Evolutionary conservation across 805 yeast genomes (phyloP).

Genomic region (Crinitomyces ghanaensis): DNA sequence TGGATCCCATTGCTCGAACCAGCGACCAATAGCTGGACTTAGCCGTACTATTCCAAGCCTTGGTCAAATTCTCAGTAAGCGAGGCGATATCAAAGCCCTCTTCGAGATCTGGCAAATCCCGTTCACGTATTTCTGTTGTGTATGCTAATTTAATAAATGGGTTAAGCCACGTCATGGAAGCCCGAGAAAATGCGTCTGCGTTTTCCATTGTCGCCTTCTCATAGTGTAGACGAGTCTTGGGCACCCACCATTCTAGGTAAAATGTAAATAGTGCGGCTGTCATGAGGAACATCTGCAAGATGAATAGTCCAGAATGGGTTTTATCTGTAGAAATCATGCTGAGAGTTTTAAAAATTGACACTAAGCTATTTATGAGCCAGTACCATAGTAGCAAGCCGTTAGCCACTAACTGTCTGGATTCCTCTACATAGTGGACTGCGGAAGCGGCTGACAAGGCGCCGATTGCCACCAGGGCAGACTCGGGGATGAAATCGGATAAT

Average conservation of each 20-base stretch:
- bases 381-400: slow-evolving; percentile 6
- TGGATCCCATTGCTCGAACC: slow-evolving; percentile 2
- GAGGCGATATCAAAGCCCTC: slow-evolving; percentile 37
- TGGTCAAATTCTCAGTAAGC: slow-evolving; percentile 36
- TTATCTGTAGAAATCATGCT: not conserved
- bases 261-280: slow-evolving; percentile 3
- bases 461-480: not conserved
- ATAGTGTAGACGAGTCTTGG: slow-evolving; percentile 1
- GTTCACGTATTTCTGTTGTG: slow-evolving; percentile 13
- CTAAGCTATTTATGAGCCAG: slow-evolving; percentile 5
- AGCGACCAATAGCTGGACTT: slow-evolving; percentile 30
- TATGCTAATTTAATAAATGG: slow-evolving; percentile 5
- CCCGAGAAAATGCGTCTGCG: slow-evolving; percentile 10
- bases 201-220: not conserved
- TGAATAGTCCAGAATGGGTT: not conserved
- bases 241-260: slow-evolving; percentile 7
- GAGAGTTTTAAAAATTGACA: not conserved
- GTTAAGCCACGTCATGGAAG: slow-evolving; percentile 8
- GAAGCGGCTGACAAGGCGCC: slow-evolving; percentile 3
- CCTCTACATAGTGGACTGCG: slow-evolving; percentile 4
- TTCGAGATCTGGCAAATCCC: slow-evolving; percentile 69
- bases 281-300: slow-evolving; percentile 1
- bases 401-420: slow-evolving; percentile 4
- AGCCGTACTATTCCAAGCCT: slow-evolving; percentile 47
- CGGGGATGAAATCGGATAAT: not conserved